Evolutionary conservation across 257 asterid species (phyloP), one percentile per base, ranked within the genome.

Genomic region (Penstemon davidsonii): DNA sequence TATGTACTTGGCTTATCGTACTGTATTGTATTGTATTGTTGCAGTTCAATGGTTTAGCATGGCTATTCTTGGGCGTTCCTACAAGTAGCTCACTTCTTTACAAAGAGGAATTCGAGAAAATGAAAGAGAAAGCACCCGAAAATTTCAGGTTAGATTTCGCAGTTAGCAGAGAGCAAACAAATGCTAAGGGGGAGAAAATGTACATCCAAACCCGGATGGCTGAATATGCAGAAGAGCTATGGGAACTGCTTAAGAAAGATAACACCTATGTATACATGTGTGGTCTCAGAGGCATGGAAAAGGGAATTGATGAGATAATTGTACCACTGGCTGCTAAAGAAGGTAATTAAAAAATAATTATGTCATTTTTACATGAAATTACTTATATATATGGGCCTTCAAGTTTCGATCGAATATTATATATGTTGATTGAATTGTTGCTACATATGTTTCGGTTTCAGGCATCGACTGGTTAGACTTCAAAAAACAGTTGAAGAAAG

Each of bases 51-150:
- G 99, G 99, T 41, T 74, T 88, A 77, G 97, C 96, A 61, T 93
- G 99, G 99, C 96, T 93, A 36, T 93, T 93, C 90, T 75, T 93
- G 85, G 99, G 99, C 25, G 99, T 93, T 70, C 99, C 99, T 25
- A 90, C 99, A 33, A 76, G 92, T 88, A 90, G 97, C 80, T 93
- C 98, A 5, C 77, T 93, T 68, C 96, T 93, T 42, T 93, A 93
- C 94, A 93, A 90, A 73, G 98, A 93, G 90, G 99, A 93, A 77
- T 93, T 93, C 37, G 92, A 84, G 88, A 86, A 88, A 73, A 93
- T 90, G 97, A 72, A 90, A 84, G 93, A 86, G 78, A 90, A 87
- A 71, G 3, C n/a, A 8, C 97, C 97, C 0, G 96, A 93, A 0
- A 93, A 90, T 64, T 90, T 93, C 83, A 76, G 95, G 49, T 64